Evolutionary conservation across 2,329 filamentous ascomycete species (phyloP).

Genomic region (Claviceps lovelessii): DNA sequence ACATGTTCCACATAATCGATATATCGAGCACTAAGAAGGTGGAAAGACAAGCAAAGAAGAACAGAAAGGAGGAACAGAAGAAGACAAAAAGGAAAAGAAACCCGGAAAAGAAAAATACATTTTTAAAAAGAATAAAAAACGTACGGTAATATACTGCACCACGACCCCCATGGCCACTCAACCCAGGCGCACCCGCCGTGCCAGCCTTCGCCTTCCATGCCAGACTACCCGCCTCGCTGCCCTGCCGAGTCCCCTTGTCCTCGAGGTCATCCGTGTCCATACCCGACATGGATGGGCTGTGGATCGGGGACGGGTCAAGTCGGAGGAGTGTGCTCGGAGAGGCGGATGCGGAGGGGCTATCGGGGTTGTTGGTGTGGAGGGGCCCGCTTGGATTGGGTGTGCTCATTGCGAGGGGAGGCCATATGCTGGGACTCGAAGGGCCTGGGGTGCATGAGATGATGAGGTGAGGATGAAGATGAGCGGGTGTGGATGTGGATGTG

Average conservation of each 20-base stretch:
- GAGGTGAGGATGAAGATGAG: no score
- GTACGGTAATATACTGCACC: conserved; percentile 63
- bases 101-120: no score
- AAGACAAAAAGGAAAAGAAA: neutral
- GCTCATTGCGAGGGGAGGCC: conserved; percentile 7
- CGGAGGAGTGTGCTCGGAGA: conserved; percentile 53
- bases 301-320: conserved; percentile 72
- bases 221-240: conserved; percentile 17
- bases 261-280: conserved; percentile 17
- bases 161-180: conserved; percentile 36
- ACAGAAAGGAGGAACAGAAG: no score
- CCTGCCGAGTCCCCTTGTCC: conserved; percentile 7
- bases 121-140: conserved; percentile 13
- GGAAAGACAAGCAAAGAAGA: no score
- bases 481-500: no score
- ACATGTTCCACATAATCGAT: no score
- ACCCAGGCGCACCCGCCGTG: conserved; percentile 30
- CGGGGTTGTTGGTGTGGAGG: conserved; percentile 27
- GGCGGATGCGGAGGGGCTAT: conserved; percentile 16
- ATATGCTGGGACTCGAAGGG: neutral
- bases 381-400: neutral
- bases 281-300: conserved; percentile 26
- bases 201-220: conserved; percentile 28
- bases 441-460: no score
- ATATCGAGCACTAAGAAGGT: no score